Evolutionary conservation across 2,329 filamentous ascomycete species (phyloP), one percentile per base, ranked within the genome.

Genomic region (Fusarium tupiense): DNA sequence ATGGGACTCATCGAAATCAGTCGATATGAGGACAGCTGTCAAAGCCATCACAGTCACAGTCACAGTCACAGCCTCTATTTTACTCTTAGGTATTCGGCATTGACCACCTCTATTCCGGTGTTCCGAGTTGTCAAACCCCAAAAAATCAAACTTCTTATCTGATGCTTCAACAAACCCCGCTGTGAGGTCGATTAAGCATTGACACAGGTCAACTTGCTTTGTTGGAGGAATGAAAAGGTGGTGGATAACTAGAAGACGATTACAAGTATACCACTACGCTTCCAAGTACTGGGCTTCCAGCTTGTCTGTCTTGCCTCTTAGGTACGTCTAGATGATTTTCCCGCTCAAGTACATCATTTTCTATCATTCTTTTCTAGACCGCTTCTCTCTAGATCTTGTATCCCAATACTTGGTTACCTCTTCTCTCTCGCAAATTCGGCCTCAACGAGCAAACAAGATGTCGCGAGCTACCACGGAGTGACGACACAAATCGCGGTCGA

Each of bases 401-500:
- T 49, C 19, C 38, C 22, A 24, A 29, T 67, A 56, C 29, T 54
- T 29, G 40, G 46, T 31, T 29, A 41, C 50, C 50, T 37, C 56
- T 57, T 74, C 54, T 41, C 31, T 56, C 47, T 47, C 26, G 47
- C 43, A 54, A 41, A 17, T 20, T 52, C 29, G 37, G 43, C 52
- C 43, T 50, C 33, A 56, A 53, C 41, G 50, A 59, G 41, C 44
- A 29, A 52, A 46, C 33, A 57, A 49, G 44, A 38, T 64, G 52
- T 65, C 54, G 54, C 43, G 47, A 72, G 44, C 35, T 44, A 50
- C 54, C 61, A 64, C 50, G 22, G 29, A 61, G 69, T 74, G 74
- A 78, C 73, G 74, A 71, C 66, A 65, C 69, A 58, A 44, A 64
- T 71, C 41, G 57, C 52, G 67, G 53, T 43, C 57, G 67, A 66